phyloP scores from a whole-genome alignment of 2,329 filamentous ascomycete genomes.

The Aulographum hederae region DNA sequence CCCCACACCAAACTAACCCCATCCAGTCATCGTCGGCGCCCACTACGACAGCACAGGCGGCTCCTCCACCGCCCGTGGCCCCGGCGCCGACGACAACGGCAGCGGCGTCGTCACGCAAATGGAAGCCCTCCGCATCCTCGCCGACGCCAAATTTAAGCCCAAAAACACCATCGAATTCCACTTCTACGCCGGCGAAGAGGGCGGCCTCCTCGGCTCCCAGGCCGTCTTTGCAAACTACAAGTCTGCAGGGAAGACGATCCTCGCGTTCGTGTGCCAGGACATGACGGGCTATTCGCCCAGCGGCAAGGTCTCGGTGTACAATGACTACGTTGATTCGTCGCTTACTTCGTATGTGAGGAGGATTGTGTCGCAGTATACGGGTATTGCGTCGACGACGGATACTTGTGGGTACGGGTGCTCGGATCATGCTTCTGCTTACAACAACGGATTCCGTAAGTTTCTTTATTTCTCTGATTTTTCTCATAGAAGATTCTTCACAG shows the following conservation, averaged over 20 bases:
- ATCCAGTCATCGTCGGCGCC: constrained; percentile 73
- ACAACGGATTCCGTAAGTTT: too few species aligned
- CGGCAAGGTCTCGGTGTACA: constrained; percentile 78
- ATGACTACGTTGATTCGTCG: constrained; percentile 68
- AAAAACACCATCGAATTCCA: constrained; percentile 89
- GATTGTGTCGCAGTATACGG: constrained; percentile 72
- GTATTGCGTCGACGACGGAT: constrained; percentile 70
- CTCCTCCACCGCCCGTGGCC: constrained; percentile 67
- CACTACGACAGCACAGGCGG: constrained; percentile 87
- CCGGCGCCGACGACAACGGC: constrained; percentile 90
- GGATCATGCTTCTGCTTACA: constrained; percentile 55
- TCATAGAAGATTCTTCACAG: too few species aligned
- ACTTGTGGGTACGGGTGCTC: constrained; percentile 78
- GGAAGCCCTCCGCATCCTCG: constrained; percentile 68
- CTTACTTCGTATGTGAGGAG: constrained; percentile 84
- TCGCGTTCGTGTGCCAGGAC: constrained; percentile 95
- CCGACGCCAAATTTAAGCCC: constrained; percentile 57
- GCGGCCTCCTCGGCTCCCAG: constrained; percentile 71
- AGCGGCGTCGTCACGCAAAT: constrained; percentile 88
- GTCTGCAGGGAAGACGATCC: constrained; percentile 53
- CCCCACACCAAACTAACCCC: too few species aligned
- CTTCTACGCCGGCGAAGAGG: constrained; percentile 88
- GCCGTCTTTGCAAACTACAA: constrained; percentile 75
- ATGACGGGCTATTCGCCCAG: constrained; percentile 87
- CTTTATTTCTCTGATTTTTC: too few species aligned